Evolutionary conservation across 1,284 basidiomycete genomes (phyloP).

Genomic region (Sporisorium iseilematis-ciliati): DNA sequence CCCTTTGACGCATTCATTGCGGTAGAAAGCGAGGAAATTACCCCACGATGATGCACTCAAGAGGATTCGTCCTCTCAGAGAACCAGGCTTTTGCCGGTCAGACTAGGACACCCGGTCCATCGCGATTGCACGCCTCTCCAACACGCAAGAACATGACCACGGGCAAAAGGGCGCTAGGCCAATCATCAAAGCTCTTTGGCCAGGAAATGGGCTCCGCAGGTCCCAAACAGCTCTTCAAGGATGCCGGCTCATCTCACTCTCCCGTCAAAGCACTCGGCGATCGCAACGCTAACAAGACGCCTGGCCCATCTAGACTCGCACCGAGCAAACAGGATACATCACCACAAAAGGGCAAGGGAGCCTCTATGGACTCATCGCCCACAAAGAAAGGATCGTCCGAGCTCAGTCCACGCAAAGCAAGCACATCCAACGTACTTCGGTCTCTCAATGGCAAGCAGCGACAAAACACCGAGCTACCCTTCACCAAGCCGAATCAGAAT

Average conservation of each 20-base stretch:
- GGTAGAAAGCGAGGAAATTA: neutral
- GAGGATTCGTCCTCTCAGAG: constrained; percentile 48
- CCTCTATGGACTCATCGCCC: constrained; percentile 16
- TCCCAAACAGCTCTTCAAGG: constrained; percentile 51
- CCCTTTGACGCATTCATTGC: neutral
- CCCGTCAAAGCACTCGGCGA: constrained; percentile 45
- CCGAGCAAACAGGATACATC: constrained; percentile 24
- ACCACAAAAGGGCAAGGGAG: constrained; percentile 21
- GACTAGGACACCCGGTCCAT: constrained; percentile 43
- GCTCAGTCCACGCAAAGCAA: constrained; percentile 42
- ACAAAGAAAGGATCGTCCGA: constrained; percentile 27
- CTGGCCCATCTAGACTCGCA: constrained; percentile 27
- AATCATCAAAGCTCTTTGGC: constrained; percentile 33
- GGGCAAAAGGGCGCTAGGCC: constrained; percentile 33
- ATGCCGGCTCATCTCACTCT: constrained; percentile 28
- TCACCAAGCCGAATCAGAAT: constrained; percentile 28
- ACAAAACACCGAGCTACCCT: constrained; percentile 27
- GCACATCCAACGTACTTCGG: constrained; percentile 29
- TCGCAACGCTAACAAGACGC: constrained; percentile 39
- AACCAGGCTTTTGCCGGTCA: constrained; percentile 51
- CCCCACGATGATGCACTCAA: constrained; percentile 43
- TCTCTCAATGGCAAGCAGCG: constrained; percentile 49
- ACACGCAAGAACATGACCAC: constrained; percentile 49
- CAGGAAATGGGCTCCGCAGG: constrained; percentile 20
- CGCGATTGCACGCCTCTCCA: constrained; percentile 37